Evolutionary conservation across 257 asterid species (phyloP).

Genomic region (Solanum pinnatisectum): DNA sequence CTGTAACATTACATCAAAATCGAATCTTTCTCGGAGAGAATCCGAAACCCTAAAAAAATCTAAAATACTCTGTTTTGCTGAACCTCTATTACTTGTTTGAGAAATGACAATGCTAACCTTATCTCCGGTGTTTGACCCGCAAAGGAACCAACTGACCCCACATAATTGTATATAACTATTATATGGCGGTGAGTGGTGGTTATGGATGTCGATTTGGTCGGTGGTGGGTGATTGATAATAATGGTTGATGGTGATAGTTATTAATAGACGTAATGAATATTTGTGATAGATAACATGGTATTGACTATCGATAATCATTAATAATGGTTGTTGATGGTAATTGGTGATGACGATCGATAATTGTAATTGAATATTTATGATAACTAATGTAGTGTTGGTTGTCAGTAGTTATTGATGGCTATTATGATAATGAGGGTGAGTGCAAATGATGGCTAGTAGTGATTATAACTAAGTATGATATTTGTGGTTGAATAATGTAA

Average conservation of each 20-base stretch:
- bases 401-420: background rate
- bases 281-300: background rate
- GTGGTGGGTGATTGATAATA: background rate
- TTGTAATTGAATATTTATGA: background rate
- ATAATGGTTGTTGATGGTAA: background rate
- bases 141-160: background rate
- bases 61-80: background rate
- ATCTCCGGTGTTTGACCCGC: background rate
- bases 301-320: background rate
- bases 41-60: background rate
- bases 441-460: background rate
- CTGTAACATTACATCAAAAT: background rate
- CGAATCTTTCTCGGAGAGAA: constrained; percentile 5
- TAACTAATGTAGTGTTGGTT: background rate
- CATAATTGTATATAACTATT: background rate
- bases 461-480: background rate
- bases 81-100: background rate
- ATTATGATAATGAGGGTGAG: background rate
- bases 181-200: background rate
- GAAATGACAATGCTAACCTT: background rate
- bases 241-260: background rate
- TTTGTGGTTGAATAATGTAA: background rate
- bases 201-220: background rate
- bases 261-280: background rate
- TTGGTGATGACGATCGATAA: background rate